Evolutionary conservation across 352 stramenopile genomes (phyloP).

Genomic region (Phytophthora gonapodyides): DNA sequence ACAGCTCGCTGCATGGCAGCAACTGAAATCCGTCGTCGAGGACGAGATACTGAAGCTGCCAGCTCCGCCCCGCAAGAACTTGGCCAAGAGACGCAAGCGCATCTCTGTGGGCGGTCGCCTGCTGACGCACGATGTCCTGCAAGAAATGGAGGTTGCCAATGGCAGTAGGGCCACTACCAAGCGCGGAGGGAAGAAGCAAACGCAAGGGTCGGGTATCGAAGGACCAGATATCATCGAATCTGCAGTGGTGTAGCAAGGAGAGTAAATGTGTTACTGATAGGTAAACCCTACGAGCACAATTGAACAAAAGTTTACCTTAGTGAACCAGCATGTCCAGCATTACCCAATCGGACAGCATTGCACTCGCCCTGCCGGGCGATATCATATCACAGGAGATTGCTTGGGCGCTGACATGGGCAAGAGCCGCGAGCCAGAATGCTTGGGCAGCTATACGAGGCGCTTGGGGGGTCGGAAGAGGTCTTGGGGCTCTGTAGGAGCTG

Average conservation of each 20-base stretch:
- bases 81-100: neutral
- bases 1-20: conserved; percentile 3
- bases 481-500: neutral
- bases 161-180: too few species aligned
- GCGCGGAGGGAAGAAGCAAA: neutral
- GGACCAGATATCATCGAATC: conserved; percentile 2
- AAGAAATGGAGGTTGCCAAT: conserved; percentile 1
- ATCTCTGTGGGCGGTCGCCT: neutral
- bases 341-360: neutral
- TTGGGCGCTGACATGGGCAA: neutral
- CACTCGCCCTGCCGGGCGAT: conserved; percentile 1
- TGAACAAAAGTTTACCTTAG: too few species aligned
- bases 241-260: conserved; percentile 1
- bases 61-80: neutral
- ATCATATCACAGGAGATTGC: neutral
- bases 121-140: neutral
- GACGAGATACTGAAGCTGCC: conserved; percentile 1
- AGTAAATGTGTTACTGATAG: too few species aligned
- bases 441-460: neutral
- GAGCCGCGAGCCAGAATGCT: neutral
- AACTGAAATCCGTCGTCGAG: conserved; percentile 3
- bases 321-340: too few species aligned
- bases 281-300: too few species aligned
- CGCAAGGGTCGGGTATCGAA: neutral
- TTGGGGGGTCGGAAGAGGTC: neutral